Evolutionary conservation across 139 green algal species (phyloP).

Genomic region (Asterochloris sp.): DNA sequence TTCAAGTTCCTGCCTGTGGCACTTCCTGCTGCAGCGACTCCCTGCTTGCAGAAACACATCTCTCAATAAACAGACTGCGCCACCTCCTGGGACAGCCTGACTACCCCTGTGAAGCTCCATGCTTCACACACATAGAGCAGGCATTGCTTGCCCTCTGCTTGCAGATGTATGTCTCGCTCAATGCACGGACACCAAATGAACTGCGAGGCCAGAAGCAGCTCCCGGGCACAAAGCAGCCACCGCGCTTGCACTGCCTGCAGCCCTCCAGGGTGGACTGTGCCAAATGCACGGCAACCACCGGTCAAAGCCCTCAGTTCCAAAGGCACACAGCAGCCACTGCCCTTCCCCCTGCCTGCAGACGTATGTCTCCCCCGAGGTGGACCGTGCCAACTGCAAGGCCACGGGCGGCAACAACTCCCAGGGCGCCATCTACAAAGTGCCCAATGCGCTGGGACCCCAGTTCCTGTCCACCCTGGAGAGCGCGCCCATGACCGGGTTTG

Average conservation of each 20-base stretch:
- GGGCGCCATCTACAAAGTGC: constrained; percentile 32
- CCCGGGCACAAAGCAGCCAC: no score
- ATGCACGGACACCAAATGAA: no score
- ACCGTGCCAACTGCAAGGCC: constrained; percentile 26
- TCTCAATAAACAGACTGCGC: no score
- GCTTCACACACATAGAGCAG: no score
- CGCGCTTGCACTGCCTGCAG: neutral
- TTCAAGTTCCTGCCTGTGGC: no score
- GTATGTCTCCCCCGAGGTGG: constrained; percentile 32
- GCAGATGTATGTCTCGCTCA: no score
- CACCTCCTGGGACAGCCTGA: no score
- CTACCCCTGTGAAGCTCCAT: no score
- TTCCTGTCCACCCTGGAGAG: constrained; percentile 23
- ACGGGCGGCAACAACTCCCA: constrained; percentile 37
- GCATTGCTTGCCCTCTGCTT: no score
- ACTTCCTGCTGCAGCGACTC: no score
- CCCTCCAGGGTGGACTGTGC: neutral
- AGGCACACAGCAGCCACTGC: neutral
- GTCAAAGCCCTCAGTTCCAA: neutral
- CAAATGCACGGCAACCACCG: neutral
- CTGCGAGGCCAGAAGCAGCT: no score
- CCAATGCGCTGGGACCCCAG: constrained; percentile 19
- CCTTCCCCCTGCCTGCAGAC: constrained; percentile 7
- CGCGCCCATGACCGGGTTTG: constrained; percentile 26
- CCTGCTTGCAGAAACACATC: no score